Percentiles rank a stretch among this genome's conserved stretches.
Evolutionary conservation across 345 rosid genomes (phyloP).

Genomic region (Stellera chamaejasme): DNA sequence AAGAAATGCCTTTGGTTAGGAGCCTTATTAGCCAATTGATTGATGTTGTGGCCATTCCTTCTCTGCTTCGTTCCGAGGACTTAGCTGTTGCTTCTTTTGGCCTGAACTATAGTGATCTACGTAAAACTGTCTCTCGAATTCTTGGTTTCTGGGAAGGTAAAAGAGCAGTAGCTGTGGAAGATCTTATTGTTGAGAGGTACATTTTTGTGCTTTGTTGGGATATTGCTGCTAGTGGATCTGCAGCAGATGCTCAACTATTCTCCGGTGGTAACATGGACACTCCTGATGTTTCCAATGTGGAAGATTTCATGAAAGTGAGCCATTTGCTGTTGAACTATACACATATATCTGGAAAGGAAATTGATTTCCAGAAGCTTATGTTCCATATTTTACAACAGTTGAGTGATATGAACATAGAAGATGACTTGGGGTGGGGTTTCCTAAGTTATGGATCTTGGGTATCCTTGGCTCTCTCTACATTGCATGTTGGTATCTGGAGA

Average conservation of each 20-base stretch:
- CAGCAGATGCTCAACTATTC: constrained; percentile 30
- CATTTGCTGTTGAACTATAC: constrained; percentile 39
- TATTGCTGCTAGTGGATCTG: constrained; percentile 33
- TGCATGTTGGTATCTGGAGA: constrained; percentile 52
- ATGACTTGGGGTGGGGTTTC: constrained; percentile 65
- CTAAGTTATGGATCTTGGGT: constrained; percentile 74
- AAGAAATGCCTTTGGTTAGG: constrained; percentile 46
- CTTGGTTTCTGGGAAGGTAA: constrained; percentile 76
- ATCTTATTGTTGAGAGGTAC: constrained; percentile 85
- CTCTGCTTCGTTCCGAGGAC: constrained; percentile 43
- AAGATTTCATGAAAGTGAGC: constrained; percentile 47
- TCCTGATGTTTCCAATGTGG: constrained; percentile 38
- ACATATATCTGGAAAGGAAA: constrained; percentile 32
- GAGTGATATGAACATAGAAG: constrained; percentile 29
- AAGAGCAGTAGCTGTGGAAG: constrained; percentile 60
- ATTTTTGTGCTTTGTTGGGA: constrained; percentile 79
- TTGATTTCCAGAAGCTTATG: constrained; percentile 33
- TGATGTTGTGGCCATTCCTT: constrained; percentile 54
- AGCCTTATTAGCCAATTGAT: constrained; percentile 57
- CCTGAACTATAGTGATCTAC: constrained; percentile 47
- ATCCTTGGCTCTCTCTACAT: constrained; percentile 54
- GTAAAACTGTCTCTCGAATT: constrained; percentile 48
- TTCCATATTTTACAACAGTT: constrained; percentile 40
- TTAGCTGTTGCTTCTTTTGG: constrained; percentile 33
- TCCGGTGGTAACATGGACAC: constrained; percentile 28